Evolutionary conservation across 768 basidiomycete genomes (phyloP).

Genomic region (Cystofilobasidium ferigula): DNA sequence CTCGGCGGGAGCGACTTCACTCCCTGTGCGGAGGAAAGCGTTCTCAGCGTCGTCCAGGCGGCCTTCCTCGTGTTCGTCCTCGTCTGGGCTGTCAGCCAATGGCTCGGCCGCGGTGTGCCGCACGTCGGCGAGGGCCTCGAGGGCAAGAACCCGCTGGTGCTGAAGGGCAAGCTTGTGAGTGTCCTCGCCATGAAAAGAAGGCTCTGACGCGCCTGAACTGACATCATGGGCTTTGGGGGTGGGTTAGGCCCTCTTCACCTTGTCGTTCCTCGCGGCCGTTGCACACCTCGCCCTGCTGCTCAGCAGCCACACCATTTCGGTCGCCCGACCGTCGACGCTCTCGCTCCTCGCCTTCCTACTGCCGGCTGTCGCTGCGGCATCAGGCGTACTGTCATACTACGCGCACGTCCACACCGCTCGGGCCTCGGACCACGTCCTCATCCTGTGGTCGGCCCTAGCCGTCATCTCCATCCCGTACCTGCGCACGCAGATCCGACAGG

Average conservation of each 20-base stretch:
- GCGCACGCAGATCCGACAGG: slow-evolving; percentile 44
- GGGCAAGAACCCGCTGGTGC: slow-evolving; percentile 39
- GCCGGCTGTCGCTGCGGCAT: slow-evolving; percentile 37
- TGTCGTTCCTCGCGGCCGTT: slow-evolving; percentile 32
- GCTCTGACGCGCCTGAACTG: slow-evolving; percentile 37
- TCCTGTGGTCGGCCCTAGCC: slow-evolving; percentile 71
- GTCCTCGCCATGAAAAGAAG: background rate
- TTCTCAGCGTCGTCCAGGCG: slow-evolving; percentile 30
- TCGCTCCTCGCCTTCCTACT: slow-evolving; percentile 47
- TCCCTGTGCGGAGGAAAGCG: slow-evolving; percentile 67
- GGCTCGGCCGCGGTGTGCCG: slow-evolving; percentile 31
- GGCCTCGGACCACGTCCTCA: slow-evolving; percentile 59
- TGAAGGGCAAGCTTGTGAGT: slow-evolving; percentile 60
- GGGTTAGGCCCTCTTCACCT: slow-evolving; percentile 18
- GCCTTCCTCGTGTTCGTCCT: background rate
- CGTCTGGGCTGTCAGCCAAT: background rate
- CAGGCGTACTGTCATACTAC: slow-evolving; percentile 47
- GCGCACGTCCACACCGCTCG: slow-evolving; percentile 62
- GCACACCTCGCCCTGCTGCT: slow-evolving; percentile 43
- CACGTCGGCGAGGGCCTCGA: slow-evolving; percentile 43
- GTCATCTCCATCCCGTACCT: slow-evolving; percentile 48
- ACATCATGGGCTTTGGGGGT: no score
- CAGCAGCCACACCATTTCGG: slow-evolving; percentile 45
- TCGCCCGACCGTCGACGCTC: slow-evolving; percentile 43
- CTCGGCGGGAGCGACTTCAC: slow-evolving; percentile 65